Conservation (phyloP, 495 filamentous ascomycete species). For the Polyplosphaeria fusca region DNA sequence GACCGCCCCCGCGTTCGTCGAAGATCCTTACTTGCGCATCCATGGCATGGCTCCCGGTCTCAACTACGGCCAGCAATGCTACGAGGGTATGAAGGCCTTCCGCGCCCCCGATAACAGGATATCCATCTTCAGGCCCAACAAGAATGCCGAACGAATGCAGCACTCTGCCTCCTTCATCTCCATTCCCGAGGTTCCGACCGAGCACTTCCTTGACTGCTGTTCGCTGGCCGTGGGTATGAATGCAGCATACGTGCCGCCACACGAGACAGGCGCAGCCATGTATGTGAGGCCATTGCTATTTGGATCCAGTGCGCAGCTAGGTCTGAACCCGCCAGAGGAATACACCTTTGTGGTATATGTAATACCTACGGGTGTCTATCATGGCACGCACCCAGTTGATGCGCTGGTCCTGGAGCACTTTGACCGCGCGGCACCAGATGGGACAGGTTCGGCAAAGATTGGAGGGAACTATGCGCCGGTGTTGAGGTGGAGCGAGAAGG, state of each 20-base stretch:
- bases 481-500: constrained; percentile 72
- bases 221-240: constrained; percentile 77
- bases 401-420: constrained; percentile 75
- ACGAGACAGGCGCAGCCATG: constrained; percentile 79
- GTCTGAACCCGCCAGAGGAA: constrained; percentile 77
- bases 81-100: constrained; percentile 92
- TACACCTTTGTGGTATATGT: constrained; percentile 85
- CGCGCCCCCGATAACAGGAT: constrained; percentile 63
- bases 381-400: constrained; percentile 76
- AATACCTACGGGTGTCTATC: constrained; percentile 83
- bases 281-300: constrained; percentile 88
- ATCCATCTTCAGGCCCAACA: constrained; percentile 74
- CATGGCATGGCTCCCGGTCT: constrained; percentile 88
- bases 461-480: constrained; percentile 85
- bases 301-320: constrained; percentile 75
- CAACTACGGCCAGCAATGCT: constrained; percentile 92
- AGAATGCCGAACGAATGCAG: constrained; percentile 78
- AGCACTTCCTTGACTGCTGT: constrained; percentile 70
- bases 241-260: constrained; percentile 82
- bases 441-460: constrained; percentile 70
- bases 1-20: constrained; percentile 68
- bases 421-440: constrained; percentile 70
- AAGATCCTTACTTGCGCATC: constrained; percentile 72
- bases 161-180: constrained; percentile 74
- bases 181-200: constrained; percentile 69